Base-by-base conservation (phyloP, 768 basidiomycete species). In the Rhodotorula graminis region DNA sequence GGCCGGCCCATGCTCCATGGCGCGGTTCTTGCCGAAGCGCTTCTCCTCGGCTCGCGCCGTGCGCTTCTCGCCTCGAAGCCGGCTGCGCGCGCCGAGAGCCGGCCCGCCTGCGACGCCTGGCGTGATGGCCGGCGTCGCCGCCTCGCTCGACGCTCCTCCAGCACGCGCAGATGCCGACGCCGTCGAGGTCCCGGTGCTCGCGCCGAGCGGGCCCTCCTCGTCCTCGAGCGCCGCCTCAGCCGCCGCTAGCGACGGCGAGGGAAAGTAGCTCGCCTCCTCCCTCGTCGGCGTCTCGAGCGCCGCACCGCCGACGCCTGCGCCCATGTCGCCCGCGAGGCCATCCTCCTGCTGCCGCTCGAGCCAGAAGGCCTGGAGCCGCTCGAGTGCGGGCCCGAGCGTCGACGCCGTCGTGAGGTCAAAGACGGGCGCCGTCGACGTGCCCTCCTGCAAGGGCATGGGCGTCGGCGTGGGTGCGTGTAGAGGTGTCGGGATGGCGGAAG, bases 1-100 rank as follows among this genome's bases (percentile, higher is more conserved):
- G 10, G 89, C 88, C 9, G 84, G 76, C 64, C 69, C 75, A 50
- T 75, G 47, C 64, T 79, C 71, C 71, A 69, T 67, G 67, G 52
- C 65, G n/a, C 73, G 40, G 44, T 61, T 69, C 70, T 72, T 71
- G 16, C 75, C 75, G 11, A 73, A 65, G 56, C 75, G 52, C 52
- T 44, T 62, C 69, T 69, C 63, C 61, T 73, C 72, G 1, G 71
- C 71, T 18, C 64, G 44, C 46, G 61, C 70, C 31, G 76, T 70
- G 18, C 73, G 37, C 61, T 57, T 59, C 62, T 74, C 73, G 21
- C 73, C 74, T 61, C 71, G 50, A 21, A 74, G 44, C 44, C 67
- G 44, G 72, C 37, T 37, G 37, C 29, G 55, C 37, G 47, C 47
- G 33, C 42, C 53, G 42, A 52, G 49, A 42, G 42, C 59, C n/a